Percentiles rank a stretch among this genome's conserved stretches.
These are phyloP conservation scores for Aureobasidium sp. DNA, from an alignment of 2,329 filamentous ascomycete species.

Conservation along the genomic window DNA sequence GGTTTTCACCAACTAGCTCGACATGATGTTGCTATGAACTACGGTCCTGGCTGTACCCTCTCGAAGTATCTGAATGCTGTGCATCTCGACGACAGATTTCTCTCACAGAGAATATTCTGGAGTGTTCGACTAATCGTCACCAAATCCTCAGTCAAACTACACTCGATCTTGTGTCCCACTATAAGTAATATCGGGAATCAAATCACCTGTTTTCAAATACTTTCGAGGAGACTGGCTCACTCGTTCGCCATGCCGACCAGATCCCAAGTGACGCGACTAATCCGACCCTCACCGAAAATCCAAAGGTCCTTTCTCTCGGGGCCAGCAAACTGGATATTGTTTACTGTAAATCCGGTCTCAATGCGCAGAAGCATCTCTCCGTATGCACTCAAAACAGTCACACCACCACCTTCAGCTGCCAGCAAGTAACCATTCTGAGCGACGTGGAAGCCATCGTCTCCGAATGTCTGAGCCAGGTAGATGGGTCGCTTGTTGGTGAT, in stretches of 20 bases:
- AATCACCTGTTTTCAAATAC: too few species aligned
- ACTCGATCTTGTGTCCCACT: too few species aligned
- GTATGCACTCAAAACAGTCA: conserved; percentile 17
- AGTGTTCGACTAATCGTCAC: too few species aligned
- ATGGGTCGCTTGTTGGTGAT: conserved; percentile 17
- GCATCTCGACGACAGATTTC: too few species aligned
- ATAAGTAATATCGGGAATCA: too few species aligned
- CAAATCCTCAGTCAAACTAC: too few species aligned
- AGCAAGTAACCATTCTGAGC: conserved; percentile 17
- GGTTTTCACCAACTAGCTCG: too few species aligned
- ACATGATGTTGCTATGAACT: too few species aligned
- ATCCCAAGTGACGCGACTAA: conserved; percentile 13
- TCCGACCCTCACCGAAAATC: conserved; percentile 17
- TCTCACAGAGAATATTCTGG: too few species aligned
- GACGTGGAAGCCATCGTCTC: conserved; percentile 18
- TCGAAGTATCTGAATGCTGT: too few species aligned
- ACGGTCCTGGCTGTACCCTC: too few species aligned
- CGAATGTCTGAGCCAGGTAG: conserved; percentile 16
- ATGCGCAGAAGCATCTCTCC: conserved; percentile 18
- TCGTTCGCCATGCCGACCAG: not conserved
- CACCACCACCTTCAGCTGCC: conserved; percentile 16
- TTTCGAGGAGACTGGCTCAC: too few species aligned
- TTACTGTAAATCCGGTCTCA: conserved; percentile 16
- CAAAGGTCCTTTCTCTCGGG: conserved; percentile 15
- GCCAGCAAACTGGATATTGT: conserved; percentile 19